These are phyloP conservation scores for Prunus armeniaca DNA, from an alignment of 306 rosid species.

Conservation along the genomic window DNA sequence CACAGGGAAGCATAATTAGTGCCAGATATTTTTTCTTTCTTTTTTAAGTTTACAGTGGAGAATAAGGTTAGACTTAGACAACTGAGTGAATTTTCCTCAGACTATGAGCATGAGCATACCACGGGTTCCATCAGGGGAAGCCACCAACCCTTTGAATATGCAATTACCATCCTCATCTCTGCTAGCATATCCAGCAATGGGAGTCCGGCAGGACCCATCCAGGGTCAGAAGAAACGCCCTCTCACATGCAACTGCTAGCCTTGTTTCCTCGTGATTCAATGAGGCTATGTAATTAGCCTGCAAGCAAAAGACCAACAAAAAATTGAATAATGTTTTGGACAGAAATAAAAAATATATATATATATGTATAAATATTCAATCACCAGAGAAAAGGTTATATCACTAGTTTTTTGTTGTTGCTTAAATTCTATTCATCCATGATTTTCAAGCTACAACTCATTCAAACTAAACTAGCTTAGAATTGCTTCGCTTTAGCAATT, in stretches of 20 bases:
- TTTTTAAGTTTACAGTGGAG: background rate
- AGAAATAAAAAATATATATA: background rate
- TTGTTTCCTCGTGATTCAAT: slow-evolving; percentile 81
- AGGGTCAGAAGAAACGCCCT: slow-evolving; percentile 73
- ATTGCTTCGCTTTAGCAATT: background rate
- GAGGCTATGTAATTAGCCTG: slow-evolving; percentile 76
- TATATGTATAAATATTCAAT: background rate
- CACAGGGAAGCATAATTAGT: background rate
- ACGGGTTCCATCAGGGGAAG: slow-evolving; percentile 76
- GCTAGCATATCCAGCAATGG: slow-evolving; percentile 84
- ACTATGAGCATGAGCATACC: slow-evolving; percentile 39
- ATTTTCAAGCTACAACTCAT: background rate
- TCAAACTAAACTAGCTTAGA: background rate
- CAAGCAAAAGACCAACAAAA: slow-evolving; percentile 15
- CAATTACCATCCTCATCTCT: slow-evolving; percentile 68
- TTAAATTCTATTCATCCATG: background rate
- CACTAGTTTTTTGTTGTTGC: background rate
- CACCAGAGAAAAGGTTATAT: background rate
- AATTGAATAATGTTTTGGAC: background rate
- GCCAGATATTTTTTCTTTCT: background rate
- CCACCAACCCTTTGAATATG: slow-evolving; percentile 80
- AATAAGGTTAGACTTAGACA: background rate
- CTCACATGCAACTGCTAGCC: slow-evolving; percentile 79
- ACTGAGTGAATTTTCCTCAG: slow-evolving; percentile 6
- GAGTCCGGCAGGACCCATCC: slow-evolving; percentile 92